A percentile compares a stretch with the other conserved stretches of the same genome.
These are phyloP conservation scores for Yueomyces sp. DNA, from an alignment of 805 yeast species.

Conservation along the genomic window DNA sequence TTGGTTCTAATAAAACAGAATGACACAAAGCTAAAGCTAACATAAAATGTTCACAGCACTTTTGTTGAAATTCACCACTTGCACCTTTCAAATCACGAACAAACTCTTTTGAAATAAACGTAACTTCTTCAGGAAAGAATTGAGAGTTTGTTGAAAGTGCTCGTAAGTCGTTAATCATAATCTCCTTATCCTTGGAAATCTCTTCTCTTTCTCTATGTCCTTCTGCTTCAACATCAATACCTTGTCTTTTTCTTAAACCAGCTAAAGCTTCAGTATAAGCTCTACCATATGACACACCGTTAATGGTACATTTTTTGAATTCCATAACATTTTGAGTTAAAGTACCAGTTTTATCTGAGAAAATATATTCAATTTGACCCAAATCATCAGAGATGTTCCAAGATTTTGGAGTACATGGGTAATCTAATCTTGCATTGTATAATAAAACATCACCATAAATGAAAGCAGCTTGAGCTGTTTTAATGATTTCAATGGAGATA, in stretches of 20 bases:
- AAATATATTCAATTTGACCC: slow-evolving; percentile 76
- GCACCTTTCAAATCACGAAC: slow-evolving; percentile 47
- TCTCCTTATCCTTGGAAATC: slow-evolving; percentile 42
- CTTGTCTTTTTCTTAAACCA: slow-evolving; percentile 67
- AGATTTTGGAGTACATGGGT: slow-evolving; percentile 72
- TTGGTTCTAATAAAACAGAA: slow-evolving; percentile 59
- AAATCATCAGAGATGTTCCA: slow-evolving; percentile 81
- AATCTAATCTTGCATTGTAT: slow-evolving; percentile 58
- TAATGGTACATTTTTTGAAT: slow-evolving; percentile 66
- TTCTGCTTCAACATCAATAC: slow-evolving; percentile 59
- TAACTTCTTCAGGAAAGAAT: slow-evolving; percentile 44
- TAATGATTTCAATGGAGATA: slow-evolving; percentile 70
- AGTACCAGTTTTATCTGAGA: slow-evolving; percentile 79
- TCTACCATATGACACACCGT: slow-evolving; percentile 58
- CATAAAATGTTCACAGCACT: slow-evolving; percentile 62
- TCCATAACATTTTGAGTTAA: slow-evolving; percentile 79
- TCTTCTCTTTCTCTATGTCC: slow-evolving; percentile 35
- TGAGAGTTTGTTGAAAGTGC: slow-evolving; percentile 27
- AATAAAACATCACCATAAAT: slow-evolving; percentile 62
- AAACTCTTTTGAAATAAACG: slow-evolving; percentile 56
- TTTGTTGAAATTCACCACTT: slow-evolving; percentile 33
- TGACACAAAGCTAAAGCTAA: slow-evolving; percentile 66
- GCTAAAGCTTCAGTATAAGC: slow-evolving; percentile 78
- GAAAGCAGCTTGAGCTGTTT: slow-evolving; percentile 71
- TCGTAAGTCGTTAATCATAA: slow-evolving; percentile 40